Base-by-base conservation (phyloP, 352 stramenopile genomes). In the Phytophthora cryptogea region DNA sequence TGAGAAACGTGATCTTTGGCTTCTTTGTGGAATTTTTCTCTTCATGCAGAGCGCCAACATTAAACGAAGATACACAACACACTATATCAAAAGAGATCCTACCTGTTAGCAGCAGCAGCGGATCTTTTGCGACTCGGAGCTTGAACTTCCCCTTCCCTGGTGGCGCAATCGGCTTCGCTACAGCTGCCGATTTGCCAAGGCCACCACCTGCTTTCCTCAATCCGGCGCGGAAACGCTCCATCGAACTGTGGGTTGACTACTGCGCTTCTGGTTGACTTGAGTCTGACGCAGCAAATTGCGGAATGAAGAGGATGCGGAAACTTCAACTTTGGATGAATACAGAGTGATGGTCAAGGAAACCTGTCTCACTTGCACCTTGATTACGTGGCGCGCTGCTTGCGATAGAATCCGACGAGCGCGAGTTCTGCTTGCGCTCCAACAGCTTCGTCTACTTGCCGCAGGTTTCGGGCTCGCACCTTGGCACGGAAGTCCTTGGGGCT, bases 401-500 rank as follows among this genome's bases (percentile, higher is more conserved):
- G 71, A 66, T 87, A 91, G 1, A 77, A 42, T 11, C 59, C 54
- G 6, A 88, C 36, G n/a, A 89, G 44, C 7, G 64, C 39, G 8
- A 86, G 54, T 51, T 89, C 78, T 6, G 67, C 33, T 11, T 75
- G 40, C 2, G 78, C 70, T 5, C 71, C 79, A 7, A 76, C 52
- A n/a, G 45, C 33, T 4, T 67, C 44, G 37, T 72, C 66, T 5
- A 77, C 48, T 8, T 77, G 54, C 13, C 78, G 74, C 23, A 91
- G 55, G 37, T 81, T 70, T 50, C 68, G 76, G 26, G 75, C 59
- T 10, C 79, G 78, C 26, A 91, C 64, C 47, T 76, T 72, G 36
- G 61, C 52, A 14, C 82, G 79, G 45, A 91, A 89, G 26, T 81
- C 68, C 59, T 83, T 88, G 2, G 82, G 75, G 8, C 61, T 55